These are phyloP conservation scores for Candida nitratophila DNA, from an alignment of 805 yeast genomes.

Conservation along the genomic window DNA sequence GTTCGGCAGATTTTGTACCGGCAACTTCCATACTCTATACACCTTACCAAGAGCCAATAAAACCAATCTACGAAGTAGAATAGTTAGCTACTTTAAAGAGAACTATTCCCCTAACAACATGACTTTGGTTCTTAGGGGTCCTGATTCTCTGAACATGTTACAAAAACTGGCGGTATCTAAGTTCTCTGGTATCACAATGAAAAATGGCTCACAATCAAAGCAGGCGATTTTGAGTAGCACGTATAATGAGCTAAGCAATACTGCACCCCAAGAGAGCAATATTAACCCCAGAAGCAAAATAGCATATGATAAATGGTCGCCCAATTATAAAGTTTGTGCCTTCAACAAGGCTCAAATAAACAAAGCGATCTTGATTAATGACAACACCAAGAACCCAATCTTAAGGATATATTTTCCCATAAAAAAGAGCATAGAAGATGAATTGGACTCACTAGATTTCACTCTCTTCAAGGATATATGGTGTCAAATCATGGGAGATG, in stretches of 20 bases:
- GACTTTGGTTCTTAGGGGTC: slow-evolving; percentile 56
- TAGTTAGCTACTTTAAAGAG: slow-evolving; percentile 32
- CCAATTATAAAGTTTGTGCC: slow-evolving; percentile 10
- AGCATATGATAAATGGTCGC: slow-evolving; percentile 13
- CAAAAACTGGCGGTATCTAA: slow-evolving; percentile 39
- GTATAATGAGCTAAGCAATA: too few relatives aligned
- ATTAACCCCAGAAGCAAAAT: too few relatives aligned
- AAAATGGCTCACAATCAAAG: background rate
- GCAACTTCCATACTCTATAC: slow-evolving; percentile 45
- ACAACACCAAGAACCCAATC: slow-evolving; percentile 22
- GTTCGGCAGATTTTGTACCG: slow-evolving; percentile 61
- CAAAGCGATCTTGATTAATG: slow-evolving; percentile 31
- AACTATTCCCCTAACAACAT: slow-evolving; percentile 42
- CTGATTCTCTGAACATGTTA: slow-evolving; percentile 54
- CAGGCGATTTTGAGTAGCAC: background rate
- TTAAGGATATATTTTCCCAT: slow-evolving; percentile 38
- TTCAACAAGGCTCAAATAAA: slow-evolving; percentile 17
- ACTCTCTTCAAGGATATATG: slow-evolving; percentile 34
- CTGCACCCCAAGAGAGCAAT: too few relatives aligned
- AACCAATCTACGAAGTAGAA: slow-evolving; percentile 26
- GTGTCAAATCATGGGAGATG: slow-evolving; percentile 60
- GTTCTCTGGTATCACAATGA: background rate
- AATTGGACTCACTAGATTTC: slow-evolving; percentile 15
- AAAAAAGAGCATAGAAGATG: background rate
- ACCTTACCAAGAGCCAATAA: slow-evolving; percentile 26